Evolutionary conservation across 1,284 basidiomycete species (phyloP).

Genomic region (Rugosomyces carneus): DNA sequence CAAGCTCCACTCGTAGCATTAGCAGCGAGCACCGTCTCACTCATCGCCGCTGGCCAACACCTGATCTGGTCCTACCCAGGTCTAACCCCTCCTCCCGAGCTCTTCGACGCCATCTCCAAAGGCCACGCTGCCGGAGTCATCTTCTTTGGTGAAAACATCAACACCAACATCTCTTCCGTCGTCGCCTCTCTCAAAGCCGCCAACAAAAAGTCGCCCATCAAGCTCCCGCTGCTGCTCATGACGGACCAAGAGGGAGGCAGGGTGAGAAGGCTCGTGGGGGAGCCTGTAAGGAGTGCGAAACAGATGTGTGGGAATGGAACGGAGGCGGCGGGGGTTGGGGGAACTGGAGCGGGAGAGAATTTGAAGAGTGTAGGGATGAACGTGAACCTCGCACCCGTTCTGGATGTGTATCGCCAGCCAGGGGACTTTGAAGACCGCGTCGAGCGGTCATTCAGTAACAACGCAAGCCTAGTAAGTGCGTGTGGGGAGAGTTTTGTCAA

Average conservation of each 20-base stretch:
- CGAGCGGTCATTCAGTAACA: constrained; percentile 15
- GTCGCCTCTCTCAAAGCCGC: constrained; percentile 12
- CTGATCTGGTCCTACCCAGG: constrained; percentile 14
- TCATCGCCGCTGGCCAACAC: constrained; percentile 12
- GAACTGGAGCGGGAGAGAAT: constrained; percentile 12
- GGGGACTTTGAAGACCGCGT: constrained; percentile 14
- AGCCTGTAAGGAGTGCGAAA: constrained; percentile 13
- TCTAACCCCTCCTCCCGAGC: constrained; percentile 10
- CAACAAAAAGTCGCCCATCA: constrained; percentile 10
- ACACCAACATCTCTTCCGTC: constrained; percentile 9
- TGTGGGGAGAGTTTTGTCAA: constrained; percentile 13
- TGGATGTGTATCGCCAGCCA: constrained; percentile 13
- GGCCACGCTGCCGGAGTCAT: constrained; percentile 14
- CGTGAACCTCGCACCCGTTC: constrained; percentile 14
- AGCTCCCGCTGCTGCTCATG: constrained; percentile 14
- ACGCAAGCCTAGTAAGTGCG: constrained; percentile 5
- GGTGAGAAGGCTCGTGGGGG: constrained; percentile 13
- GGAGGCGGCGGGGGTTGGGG: constrained; percentile 1
- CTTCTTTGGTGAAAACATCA: constrained; percentile 15
- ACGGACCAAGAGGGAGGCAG: constrained; percentile 16
- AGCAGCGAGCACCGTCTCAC: neutral
- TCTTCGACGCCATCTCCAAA: constrained; percentile 11
- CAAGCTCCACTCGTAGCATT: neutral
- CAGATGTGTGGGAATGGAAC: constrained; percentile 12
- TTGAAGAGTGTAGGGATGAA: constrained; percentile 14